A percentile compares a stretch with the other conserved stretches of the same genome.
phyloP scores from a whole-genome alignment of 495 filamentous ascomycete genomes.

The Rhizodiscina lignyota region DNA sequence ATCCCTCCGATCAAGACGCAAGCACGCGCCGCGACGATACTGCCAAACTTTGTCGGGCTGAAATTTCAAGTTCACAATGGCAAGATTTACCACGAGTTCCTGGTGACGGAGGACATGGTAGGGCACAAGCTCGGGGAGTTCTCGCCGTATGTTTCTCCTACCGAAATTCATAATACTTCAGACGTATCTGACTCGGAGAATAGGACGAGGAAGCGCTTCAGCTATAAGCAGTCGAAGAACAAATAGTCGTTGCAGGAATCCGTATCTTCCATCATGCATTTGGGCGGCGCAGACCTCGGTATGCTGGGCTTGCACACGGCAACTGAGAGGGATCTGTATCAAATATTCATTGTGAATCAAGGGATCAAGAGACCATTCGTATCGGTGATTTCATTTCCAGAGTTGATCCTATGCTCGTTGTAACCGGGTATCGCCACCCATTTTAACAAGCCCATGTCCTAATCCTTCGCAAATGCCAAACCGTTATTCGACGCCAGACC shows the following conservation, averaged over 20 bases:
- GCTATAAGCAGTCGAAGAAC: slow-evolving; percentile 63
- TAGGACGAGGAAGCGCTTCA: slow-evolving; percentile 80
- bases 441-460: too few relatives aligned
- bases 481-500: too few relatives aligned
- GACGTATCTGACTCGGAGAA: background rate
- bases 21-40: slow-evolving; percentile 80
- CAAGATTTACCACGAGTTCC: slow-evolving; percentile 77
- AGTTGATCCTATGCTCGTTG: too few relatives aligned
- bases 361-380: too few relatives aligned
- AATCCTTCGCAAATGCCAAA: too few relatives aligned
- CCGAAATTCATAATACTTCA: background rate
- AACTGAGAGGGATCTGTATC: too few relatives aligned
- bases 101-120: slow-evolving; percentile 94
- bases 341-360: too few relatives aligned
- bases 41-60: slow-evolving; percentile 89
- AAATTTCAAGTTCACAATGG: slow-evolving; percentile 92
- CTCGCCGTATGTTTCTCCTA: slow-evolving; percentile 47
- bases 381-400: too few relatives aligned
- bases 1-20: slow-evolving; percentile 69
- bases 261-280: too few relatives aligned
- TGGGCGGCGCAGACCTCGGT: too few relatives aligned
- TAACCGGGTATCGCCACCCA: too few relatives aligned
- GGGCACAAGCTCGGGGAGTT: slow-evolving; percentile 96
- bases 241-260: slow-evolving; percentile 41
- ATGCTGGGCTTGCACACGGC: too few relatives aligned